Conservation (phyloP, 768 basidiomycete species). For the Suillus subluteus region DNA sequence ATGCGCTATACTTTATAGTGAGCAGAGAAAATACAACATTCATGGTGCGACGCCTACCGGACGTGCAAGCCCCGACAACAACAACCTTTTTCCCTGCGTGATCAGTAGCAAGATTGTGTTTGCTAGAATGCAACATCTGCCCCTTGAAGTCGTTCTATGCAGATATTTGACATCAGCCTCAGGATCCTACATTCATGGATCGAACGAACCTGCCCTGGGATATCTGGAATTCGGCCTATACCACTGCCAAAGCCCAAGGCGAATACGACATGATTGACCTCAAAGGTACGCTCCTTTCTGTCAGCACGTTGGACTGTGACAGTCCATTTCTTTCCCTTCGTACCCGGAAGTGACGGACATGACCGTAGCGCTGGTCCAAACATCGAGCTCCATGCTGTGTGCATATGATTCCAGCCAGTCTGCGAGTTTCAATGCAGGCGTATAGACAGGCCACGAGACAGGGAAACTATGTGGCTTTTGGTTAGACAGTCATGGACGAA, state of each 20-base stretch:
- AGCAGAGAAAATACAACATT: constrained; percentile 1
- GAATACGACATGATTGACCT: constrained; percentile 51
- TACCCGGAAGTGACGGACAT: constrained; percentile 32
- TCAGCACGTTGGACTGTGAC: constrained; percentile 43
- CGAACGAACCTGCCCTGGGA: constrained; percentile 45
- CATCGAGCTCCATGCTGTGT: constrained; percentile 59
- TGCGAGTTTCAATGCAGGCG: constrained; percentile 59
- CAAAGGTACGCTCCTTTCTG: constrained; percentile 41
- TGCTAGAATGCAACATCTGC: constrained; percentile 59
- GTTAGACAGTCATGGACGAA: background rate
- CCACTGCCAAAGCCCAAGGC: constrained; percentile 54
- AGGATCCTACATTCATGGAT: background rate
- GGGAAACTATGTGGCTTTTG: constrained; percentile 47
- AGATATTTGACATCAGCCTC: background rate
- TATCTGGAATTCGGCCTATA: constrained; percentile 44
- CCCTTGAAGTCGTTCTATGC: constrained; percentile 63
- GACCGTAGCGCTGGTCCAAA: constrained; percentile 57
- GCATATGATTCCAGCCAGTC: constrained; percentile 73
- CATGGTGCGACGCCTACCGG: constrained; percentile 34
- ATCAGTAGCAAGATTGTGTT: constrained; percentile 57
- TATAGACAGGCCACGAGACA: constrained; percentile 59
- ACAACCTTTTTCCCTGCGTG: constrained; percentile 72
- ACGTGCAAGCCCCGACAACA: constrained; percentile 70
- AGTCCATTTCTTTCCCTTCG: constrained; percentile 44
- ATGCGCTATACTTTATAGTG: constrained; percentile 38